These are phyloP conservation scores for Brassica cretica DNA, from an alignment of 345 rosid species.

Conservation along the genomic window DNA sequence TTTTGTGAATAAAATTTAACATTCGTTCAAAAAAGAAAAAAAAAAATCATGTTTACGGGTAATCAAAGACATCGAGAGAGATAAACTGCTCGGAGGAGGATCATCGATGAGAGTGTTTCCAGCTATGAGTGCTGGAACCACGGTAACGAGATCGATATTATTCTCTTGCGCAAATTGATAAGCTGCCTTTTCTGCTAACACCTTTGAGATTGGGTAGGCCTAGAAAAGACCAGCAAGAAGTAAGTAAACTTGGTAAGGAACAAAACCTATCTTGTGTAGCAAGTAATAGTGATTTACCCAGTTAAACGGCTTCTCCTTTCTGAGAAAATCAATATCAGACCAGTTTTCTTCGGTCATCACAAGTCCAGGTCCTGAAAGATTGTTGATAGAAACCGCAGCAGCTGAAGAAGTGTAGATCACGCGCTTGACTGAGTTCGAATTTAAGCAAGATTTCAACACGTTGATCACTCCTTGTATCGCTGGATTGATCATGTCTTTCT, in stretches of 20 bases:
- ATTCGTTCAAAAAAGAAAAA: too few species aligned
- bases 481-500: constrained; percentile 95
- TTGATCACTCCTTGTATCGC: constrained; percentile 76
- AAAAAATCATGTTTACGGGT: constrained; percentile 48
- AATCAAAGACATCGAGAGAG: constrained; percentile 57
- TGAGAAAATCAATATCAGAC: constrained; percentile 71
- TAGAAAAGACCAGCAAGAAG: constrained; percentile 37
- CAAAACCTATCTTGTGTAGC: constrained; percentile 15
- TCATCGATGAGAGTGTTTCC: constrained; percentile 61
- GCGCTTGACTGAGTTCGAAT: constrained; percentile 65
- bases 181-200: constrained; percentile 76
- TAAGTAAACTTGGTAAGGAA: background rate
- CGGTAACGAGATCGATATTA: constrained; percentile 67
- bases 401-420: constrained; percentile 92
- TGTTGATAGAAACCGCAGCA: constrained; percentile 71
- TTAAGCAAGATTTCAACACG: constrained; percentile 70
- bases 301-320: constrained; percentile 66
- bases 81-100: constrained; percentile 66
- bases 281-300: constrained; percentile 58
- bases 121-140: constrained; percentile 66
- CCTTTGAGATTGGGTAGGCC: constrained; percentile 80
- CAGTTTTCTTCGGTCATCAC: constrained; percentile 71
- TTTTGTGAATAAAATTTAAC: too few species aligned
- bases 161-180: constrained; percentile 66
- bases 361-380: constrained; percentile 57